A percentile compares a stretch with the other conserved stretches of the same genome.
Evolutionary conservation across 345 rosid genomes (phyloP).

Genomic region (Anacardium occidentale): DNA sequence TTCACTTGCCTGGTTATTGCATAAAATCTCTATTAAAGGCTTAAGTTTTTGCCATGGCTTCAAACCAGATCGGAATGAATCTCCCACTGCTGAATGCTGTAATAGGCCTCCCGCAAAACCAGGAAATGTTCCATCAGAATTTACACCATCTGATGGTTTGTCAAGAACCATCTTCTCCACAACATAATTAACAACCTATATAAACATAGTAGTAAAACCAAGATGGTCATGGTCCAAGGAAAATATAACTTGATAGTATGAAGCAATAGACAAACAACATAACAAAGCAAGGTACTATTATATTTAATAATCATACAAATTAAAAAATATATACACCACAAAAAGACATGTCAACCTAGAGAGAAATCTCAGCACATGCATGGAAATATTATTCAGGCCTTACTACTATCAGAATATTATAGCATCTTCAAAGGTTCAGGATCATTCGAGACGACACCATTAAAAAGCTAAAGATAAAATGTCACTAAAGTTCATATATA

Average conservation of each 20-base stretch:
- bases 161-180: constrained; percentile 88
- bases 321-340: background rate
- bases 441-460: background rate
- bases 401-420: background rate
- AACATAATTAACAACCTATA: constrained; percentile 93
- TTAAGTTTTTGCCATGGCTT: constrained; percentile 78
- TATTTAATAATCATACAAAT: background rate
- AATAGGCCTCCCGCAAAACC: constrained; percentile 58
- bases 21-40: constrained; percentile 86
- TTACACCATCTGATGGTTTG: constrained; percentile 60
- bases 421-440: background rate
- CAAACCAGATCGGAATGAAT: constrained; percentile 61
- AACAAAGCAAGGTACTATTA: background rate
- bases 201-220: constrained; percentile 21
- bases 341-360: constrained; percentile 5
- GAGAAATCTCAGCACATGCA: background rate
- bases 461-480: too few species aligned
- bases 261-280: background rate
- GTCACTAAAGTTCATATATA: too few species aligned
- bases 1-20: constrained; percentile 90
- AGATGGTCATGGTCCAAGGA: background rate
- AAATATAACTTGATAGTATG: background rate
- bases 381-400: background rate
- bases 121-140: constrained; percentile 60
- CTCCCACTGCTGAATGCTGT: constrained; percentile 64